phyloP scores from a whole-genome alignment of 148 eudicot genomes.

The Silene latifolia region DNA sequence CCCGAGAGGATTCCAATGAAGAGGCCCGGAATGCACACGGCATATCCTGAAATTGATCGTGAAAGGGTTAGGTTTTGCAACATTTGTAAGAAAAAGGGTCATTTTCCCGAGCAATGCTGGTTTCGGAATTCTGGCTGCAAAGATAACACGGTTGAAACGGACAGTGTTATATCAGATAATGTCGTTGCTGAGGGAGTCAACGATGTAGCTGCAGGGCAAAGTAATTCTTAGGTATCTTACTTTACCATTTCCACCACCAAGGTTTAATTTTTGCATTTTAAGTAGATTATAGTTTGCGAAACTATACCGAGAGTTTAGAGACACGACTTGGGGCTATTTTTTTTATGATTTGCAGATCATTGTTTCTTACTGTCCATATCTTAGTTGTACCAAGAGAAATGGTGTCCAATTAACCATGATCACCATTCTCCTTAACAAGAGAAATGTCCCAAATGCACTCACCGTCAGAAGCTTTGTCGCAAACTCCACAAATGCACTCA shows the following conservation, averaged over 20 bases:
- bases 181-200: constrained; percentile 1
- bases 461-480: too few relatives aligned
- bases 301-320: not conserved
- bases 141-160: constrained; percentile 19
- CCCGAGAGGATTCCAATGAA: constrained; percentile 33
- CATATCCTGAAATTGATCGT: constrained; percentile 21
- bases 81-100: constrained; percentile 39
- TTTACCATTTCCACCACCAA: not conserved
- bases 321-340: not conserved
- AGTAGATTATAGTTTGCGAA: not conserved
- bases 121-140: constrained; percentile 23
- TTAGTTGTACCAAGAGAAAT: not conserved
- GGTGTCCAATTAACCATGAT: not conserved
- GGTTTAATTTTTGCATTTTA: not conserved
- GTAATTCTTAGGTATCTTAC: constrained; percentile 15
- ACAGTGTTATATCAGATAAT: not conserved
- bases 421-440: not conserved
- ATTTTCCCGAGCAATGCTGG: constrained; percentile 39
- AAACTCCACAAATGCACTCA: too few relatives aligned
- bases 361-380: not conserved
- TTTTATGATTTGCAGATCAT: not conserved
- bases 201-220: not conserved
- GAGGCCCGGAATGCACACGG: constrained; percentile 12
- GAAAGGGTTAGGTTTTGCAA: constrained; percentile 31
- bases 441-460: too few relatives aligned